phyloP scores from a whole-genome alignment of 2,329 filamentous ascomycete genomes.

The Microcyclosporella mali region DNA sequence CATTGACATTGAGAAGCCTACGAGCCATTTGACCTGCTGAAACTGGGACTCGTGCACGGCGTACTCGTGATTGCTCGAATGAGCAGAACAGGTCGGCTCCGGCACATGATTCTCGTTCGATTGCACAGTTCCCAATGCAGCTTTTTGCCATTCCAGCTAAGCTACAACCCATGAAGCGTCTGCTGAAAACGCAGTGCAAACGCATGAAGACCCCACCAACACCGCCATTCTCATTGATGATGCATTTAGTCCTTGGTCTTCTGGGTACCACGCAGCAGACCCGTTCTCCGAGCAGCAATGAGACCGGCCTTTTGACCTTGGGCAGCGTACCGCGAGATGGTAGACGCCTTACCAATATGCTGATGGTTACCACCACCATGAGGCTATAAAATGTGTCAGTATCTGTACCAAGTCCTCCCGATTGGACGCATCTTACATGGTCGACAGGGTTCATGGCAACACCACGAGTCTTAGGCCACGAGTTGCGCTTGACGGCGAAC shows the following conservation, averaged over 20 bases:
- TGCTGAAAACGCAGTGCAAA: constrained; percentile 20
- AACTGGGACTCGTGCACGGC: too few species aligned
- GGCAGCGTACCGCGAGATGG: constrained; percentile 95
- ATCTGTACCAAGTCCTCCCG: constrained; percentile 1
- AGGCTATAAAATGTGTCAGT: constrained; percentile 36
- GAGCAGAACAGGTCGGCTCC: not conserved
- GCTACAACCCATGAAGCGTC: constrained; percentile 22
- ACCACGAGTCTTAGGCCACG: constrained; percentile 99
- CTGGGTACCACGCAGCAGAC: constrained; percentile 99
- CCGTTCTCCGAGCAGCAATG: constrained; percentile 98
- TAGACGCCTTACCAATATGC: constrained; percentile 99
- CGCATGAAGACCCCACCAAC: constrained; percentile 27
- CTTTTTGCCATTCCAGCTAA: constrained; percentile 17
- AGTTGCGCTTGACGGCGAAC: constrained; percentile 99
- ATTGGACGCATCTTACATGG: constrained; percentile 55
- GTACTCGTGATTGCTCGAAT: too few species aligned
- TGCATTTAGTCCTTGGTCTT: constrained; percentile 80
- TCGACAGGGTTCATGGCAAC: constrained; percentile 99
- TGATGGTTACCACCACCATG: constrained; percentile 91
- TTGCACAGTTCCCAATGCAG: constrained; percentile 19
- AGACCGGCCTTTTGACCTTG: constrained; percentile 99
- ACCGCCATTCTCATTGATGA: constrained; percentile 23
- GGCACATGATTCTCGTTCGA: constrained; percentile 23
- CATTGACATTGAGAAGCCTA: too few species aligned
- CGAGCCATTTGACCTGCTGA: too few species aligned